Percentiles rank a stretch among this genome's conserved stretches.
Conservation (phyloP, 2,329 filamentous ascomycete genomes). For the Emmonsiellopsis sp. region DNA sequence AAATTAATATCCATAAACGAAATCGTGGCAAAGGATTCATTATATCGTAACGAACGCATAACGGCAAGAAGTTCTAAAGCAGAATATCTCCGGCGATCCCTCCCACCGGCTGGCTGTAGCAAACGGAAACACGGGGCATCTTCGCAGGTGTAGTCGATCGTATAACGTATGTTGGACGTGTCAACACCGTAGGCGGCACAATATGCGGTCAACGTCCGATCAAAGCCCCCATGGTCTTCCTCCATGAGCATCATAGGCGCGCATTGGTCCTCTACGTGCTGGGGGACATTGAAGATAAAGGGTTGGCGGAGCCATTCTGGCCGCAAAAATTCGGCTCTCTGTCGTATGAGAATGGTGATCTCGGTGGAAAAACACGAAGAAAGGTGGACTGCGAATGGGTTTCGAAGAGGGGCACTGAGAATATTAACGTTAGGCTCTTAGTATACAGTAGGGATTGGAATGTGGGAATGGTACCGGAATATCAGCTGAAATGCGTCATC, state of each 20-base stretch:
- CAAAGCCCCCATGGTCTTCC: conserved; percentile 55
- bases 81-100: conserved; percentile 45
- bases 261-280: conserved; percentile 43
- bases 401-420: conserved; percentile 45
- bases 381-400: conserved; percentile 48
- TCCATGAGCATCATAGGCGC: conserved; percentile 40
- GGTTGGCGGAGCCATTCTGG: conserved; percentile 58
- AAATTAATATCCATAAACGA: conserved; percentile 58
- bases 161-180: conserved; percentile 57
- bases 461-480: conserved; percentile 42
- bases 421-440: background rate
- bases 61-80: conserved; percentile 58
- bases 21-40: conserved; percentile 58
- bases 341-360: conserved; percentile 53
- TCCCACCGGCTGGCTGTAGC: conserved; percentile 45
- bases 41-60: conserved; percentile 61
- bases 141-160: conserved; percentile 52
- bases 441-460: background rate
- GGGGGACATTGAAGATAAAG: conserved; percentile 53
- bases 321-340: conserved; percentile 53
- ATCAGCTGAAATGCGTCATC: conserved; percentile 61
- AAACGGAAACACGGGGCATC: conserved; percentile 60
- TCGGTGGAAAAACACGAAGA: conserved; percentile 57
- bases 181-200: conserved; percentile 61
- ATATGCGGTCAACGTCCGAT: conserved; percentile 60